Evolutionary conservation across 176 grass and related monocot genomes (phyloP).

Genomic region (Metroxylon sagu): DNA sequence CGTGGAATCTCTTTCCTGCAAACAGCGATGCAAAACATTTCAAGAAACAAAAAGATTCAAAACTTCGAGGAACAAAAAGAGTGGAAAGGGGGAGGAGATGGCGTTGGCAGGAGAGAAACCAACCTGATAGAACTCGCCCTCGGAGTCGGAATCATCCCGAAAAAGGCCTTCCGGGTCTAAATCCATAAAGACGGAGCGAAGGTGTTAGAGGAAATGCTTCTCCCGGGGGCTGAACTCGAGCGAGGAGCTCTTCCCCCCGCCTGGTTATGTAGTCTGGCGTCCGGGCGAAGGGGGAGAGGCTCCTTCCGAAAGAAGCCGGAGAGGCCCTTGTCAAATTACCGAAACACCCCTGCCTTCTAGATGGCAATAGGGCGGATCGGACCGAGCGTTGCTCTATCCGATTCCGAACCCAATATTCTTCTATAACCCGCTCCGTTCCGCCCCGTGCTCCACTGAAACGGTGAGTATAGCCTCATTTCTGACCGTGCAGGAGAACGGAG

Average conservation of each 20-base stretch:
- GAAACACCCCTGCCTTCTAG: no score
- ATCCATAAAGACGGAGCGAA: constrained; percentile 48
- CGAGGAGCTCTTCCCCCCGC: neutral
- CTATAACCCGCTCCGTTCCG: no score
- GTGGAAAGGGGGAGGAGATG: neutral
- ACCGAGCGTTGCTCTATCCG: no score
- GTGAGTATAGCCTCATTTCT: no score
- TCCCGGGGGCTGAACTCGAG: neutral
- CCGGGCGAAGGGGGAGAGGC: neutral
- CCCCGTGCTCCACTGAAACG: no score
- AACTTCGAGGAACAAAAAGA: neutral
- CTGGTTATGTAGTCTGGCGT: neutral
- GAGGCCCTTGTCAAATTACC: neutral
- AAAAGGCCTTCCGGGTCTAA: constrained; percentile 90
- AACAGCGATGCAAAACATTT: constrained; percentile 13
- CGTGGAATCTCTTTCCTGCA: constrained; percentile 76
- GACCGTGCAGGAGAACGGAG: no score
- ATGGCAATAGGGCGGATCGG: no score
- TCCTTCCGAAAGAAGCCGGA: neutral
- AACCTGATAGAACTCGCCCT: constrained; percentile 49
- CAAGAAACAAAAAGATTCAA: neutral
- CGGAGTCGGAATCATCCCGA: constrained; percentile 82
- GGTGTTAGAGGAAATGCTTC: neutral
- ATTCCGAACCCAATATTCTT: no score
- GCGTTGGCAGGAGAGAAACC: neutral